These are phyloP conservation scores for Boletus pseudo-olivaceus DNA, from an alignment of 768 basidiomycete genomes.

Conservation along the genomic window DNA sequence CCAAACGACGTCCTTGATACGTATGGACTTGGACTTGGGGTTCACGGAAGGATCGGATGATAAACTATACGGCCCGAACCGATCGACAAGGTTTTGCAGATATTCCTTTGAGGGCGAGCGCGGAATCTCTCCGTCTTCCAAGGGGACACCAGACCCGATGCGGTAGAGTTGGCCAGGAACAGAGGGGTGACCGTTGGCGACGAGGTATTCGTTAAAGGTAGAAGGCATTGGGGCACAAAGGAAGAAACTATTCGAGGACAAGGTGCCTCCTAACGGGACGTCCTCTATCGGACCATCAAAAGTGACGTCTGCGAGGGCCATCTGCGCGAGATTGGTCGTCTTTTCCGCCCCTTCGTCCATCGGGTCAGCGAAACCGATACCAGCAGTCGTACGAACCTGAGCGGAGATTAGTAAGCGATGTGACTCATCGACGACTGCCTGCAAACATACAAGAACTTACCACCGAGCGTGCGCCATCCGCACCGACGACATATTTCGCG, in stretches of 20 bases:
- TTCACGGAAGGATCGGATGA: conserved; percentile 38
- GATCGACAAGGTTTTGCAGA: conserved; percentile 42
- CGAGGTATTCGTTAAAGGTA: conserved; percentile 17
- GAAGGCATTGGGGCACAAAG: conserved; percentile 9
- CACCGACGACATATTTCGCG: conserved; percentile 48
- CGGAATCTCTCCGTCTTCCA: conserved; percentile 36
- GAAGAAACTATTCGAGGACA: conserved; percentile 15
- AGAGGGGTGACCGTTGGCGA: conserved; percentile 10
- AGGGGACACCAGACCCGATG: conserved; percentile 40
- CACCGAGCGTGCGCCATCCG: conserved; percentile 48
- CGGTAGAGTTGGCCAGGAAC: conserved; percentile 32
- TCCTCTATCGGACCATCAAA: conserved; percentile 5
- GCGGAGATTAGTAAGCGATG: not conserved
- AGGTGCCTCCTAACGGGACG: not conserved
- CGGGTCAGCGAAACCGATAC: conserved; percentile 46
- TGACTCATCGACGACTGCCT: not conserved
- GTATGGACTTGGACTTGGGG: conserved; percentile 26
- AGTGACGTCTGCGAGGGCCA: conserved; percentile 18
- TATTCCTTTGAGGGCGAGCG: conserved; percentile 39
- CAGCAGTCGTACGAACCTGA: conserved; percentile 43
- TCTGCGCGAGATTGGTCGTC: conserved; percentile 32
- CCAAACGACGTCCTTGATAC: conserved; percentile 42
- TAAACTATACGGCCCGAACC: conserved; percentile 36
- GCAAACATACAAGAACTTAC: conserved; percentile 30
- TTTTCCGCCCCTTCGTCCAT: conserved; percentile 26